Evolutionary conservation across 2,329 filamentous ascomycete genomes (phyloP), one percentile per base, ranked within the genome.

Genomic region (Emmonsiellopsis sp.): DNA sequence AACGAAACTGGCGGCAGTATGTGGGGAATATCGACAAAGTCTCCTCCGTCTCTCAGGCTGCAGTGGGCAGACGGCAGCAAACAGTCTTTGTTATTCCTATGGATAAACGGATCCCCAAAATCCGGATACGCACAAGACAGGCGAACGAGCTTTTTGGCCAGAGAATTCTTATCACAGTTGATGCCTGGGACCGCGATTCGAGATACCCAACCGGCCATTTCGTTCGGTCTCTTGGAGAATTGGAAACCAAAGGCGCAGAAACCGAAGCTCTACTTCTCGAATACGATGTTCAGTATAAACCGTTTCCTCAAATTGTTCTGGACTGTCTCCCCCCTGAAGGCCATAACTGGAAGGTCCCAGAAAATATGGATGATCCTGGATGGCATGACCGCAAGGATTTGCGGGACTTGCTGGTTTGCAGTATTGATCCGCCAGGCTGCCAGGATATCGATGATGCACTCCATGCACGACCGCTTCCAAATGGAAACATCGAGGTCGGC

Each of bases 391-490:
- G 93, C 58, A 80, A 84, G 63, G 93, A 98, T 74, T 79, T 97
- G 41, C 82, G 93, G 61, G 83, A 85, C 60, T 81, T 96, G 10
- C 78, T 95, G 43, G 89, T 98, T 58, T 98, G 93, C 79, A 97
- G 92, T 72, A 98, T 98, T 64, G 93, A 98, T 67, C 93, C 93
- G 48, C 82, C 89, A 32, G 91, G 91, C 1, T 98, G 93, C 70
- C 92, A 97, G 65, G 93, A 98, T 75, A 98, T 98, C 55, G 93
- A 98, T 64, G 94, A 98, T 71, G 93, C 93, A 15, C 80, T 98
- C 6, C 94, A 98, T 70, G 91, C 93, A 6, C 81, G 84, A 56
- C 78, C 80, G 50, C 74, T 98, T 20, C 85, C 89, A 0, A 97
- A 97, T 63, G 93, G 94, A 43, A 96, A 97, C 68, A 91, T 84